phyloP scores from a whole-genome alignment of 768 basidiomycete genomes.

The Amanita exitialis region DNA sequence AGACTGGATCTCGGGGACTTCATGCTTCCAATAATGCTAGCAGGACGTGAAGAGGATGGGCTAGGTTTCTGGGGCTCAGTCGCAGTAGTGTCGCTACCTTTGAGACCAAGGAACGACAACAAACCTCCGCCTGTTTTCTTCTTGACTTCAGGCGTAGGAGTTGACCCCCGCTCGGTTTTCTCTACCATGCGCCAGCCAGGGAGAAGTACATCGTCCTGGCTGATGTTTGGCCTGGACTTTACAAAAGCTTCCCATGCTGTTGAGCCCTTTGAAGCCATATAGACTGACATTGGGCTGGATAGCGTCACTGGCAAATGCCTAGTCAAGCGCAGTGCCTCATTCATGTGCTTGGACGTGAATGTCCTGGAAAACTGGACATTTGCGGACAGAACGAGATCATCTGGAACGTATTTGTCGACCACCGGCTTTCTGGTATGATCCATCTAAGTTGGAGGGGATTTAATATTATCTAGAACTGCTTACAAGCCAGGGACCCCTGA shows the following conservation, averaged over 20 bases:
- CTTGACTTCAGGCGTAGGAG: conserved; percentile 24
- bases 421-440: conserved; percentile 25
- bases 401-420: conserved; percentile 36
- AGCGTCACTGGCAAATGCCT: conserved; percentile 44
- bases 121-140: conserved; percentile 48
- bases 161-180: conserved; percentile 31
- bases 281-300: conserved; percentile 59
- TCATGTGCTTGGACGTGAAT: conserved; percentile 45
- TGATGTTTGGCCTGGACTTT: conserved; percentile 37
- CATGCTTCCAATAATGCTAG: conserved; percentile 6
- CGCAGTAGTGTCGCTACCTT: conserved; percentile 10
- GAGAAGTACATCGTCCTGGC: conserved; percentile 49
- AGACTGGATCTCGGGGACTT: conserved; percentile 11
- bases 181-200: conserved; percentile 66
- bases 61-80: conserved; percentile 12
- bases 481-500: conserved; percentile 51
- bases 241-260: conserved; percentile 68
- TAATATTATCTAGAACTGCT: conserved; percentile 19
- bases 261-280: conserved; percentile 61
- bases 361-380: conserved; percentile 42
- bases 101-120: conserved; percentile 66
- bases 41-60: conserved; percentile 3
- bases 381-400: conserved; percentile 39
- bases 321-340: conserved; percentile 54
- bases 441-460: neutral